These are phyloP conservation scores for Pezicula rhizophila DNA, from an alignment of 2,329 filamentous ascomycete genomes.

Conservation along the genomic window DNA sequence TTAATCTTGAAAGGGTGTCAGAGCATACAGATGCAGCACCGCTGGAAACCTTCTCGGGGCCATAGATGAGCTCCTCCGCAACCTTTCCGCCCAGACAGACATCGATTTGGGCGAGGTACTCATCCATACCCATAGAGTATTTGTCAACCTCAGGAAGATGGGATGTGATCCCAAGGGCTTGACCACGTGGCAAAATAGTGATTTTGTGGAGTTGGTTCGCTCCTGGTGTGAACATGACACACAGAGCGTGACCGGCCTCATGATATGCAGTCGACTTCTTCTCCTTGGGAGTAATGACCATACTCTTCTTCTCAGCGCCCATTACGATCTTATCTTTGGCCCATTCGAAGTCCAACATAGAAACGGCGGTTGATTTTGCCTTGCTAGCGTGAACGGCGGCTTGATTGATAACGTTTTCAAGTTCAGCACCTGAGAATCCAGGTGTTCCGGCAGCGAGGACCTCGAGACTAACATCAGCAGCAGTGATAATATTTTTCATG, in stretches of 20 bases:
- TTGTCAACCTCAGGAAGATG: slow-evolving; percentile 88
- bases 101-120: slow-evolving; percentile 76
- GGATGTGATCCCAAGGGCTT: slow-evolving; percentile 79
- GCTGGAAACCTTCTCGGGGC: slow-evolving; percentile 83
- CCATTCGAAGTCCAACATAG: slow-evolving; percentile 84
- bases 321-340: slow-evolving; percentile 97
- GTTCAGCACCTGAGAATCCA: slow-evolving; percentile 88
- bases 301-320: slow-evolving; percentile 86
- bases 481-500: slow-evolving; percentile 81
- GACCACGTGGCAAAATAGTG: slow-evolving; percentile 88
- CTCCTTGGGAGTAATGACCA: slow-evolving; percentile 87
- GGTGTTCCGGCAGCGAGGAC: slow-evolving; percentile 81
- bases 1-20: slow-evolving; percentile 8
- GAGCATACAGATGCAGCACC: slow-evolving; percentile 70
- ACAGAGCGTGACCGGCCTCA: slow-evolving; percentile 90
- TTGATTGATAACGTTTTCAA: slow-evolving; percentile 96
- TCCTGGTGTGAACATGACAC: slow-evolving; percentile 72
- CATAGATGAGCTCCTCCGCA: slow-evolving; percentile 86
- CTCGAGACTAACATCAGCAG: slow-evolving; percentile 73
- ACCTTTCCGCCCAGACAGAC: slow-evolving; percentile 81
- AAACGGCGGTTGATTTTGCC: slow-evolving; percentile 68
- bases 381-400: slow-evolving; percentile 93
- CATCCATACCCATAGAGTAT: slow-evolving; percentile 78
- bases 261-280: slow-evolving; percentile 95
- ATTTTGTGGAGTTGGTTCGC: slow-evolving; percentile 87